Evolutionary conservation across 768 basidiomycete genomes (phyloP).

Genomic region (Termitomyces heimii): DNA sequence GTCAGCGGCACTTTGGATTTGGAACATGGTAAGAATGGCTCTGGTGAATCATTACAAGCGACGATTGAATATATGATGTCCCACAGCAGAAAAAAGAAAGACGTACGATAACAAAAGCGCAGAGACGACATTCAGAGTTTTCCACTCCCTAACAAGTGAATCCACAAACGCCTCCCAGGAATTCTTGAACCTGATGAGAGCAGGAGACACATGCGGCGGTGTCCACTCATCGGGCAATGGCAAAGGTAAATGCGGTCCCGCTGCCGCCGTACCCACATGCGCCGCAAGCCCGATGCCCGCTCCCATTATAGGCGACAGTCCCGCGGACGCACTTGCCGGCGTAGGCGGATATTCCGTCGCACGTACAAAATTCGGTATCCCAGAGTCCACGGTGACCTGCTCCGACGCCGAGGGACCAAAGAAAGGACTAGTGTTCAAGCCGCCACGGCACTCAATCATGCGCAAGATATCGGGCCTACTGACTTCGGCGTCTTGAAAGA

Average conservation of each 20-base stretch:
- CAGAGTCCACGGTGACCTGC: conserved; percentile 5
- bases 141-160: conserved; percentile 67
- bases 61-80: neutral
- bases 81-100: neutral
- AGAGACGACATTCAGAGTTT: conserved; percentile 69
- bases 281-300: conserved; percentile 21
- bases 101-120: conserved; percentile 47
- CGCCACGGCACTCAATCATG: conserved; percentile 28
- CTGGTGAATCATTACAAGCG: conserved; percentile 24
- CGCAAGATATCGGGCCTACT: conserved; percentile 65
- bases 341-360: conserved; percentile 5
- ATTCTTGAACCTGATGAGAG: conserved; percentile 56
- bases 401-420: conserved; percentile 10
- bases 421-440: conserved; percentile 4
- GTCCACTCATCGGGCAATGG: conserved; percentile 54
- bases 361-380: conserved; percentile 1
- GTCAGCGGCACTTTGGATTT: conserved; percentile 42
- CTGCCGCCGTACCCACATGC: conserved; percentile 17
- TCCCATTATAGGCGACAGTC: conserved; percentile 16
- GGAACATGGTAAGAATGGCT: conserved; percentile 67
- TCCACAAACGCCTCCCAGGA: conserved; percentile 53
- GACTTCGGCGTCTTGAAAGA: conserved; percentile 76
- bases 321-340: neutral
- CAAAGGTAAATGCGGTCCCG: conserved; percentile 18
- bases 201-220: conserved; percentile 49